Base-by-base conservation (phyloP, 495 filamentous ascomycete genomes). In the Hypomontagnella monticulosa region DNA sequence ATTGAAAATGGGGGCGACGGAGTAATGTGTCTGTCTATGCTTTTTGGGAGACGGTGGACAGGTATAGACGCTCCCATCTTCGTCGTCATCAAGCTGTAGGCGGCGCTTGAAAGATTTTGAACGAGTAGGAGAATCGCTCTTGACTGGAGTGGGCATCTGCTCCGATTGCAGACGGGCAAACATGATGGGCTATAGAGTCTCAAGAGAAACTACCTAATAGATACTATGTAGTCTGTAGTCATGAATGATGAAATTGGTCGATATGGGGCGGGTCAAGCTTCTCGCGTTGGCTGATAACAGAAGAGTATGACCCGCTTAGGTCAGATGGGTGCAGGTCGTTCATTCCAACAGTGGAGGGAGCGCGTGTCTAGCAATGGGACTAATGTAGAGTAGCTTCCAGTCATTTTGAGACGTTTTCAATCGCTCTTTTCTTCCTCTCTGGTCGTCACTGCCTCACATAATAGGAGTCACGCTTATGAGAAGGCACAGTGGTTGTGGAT, bases 1-100 rank as follows among this genome's bases (percentile, higher is more conserved):
- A 7, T 69, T 55, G 11, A 73, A 69, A 27, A 71, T 14, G 16
- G 61, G 55, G 3, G 55, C 47, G n/a, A 57, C 51, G 18, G 64
- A 69, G 32, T 56, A 59, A 37, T 54, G 30, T 1, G 43, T n/a
- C 14, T 54, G 67, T 33, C 20, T 63, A 12, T 51, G 47, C 46
- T 43, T 71, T 41, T 73, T 71, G 3, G 47, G 57, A 11, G 67
- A 15, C 0, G 57, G 55, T 20, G 57, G 57, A 18, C 14, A 40
- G 1, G 18, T 19, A n/a, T 65, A 47, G 12, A 56, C 42, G 11
- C 23, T 6, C 23, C 63, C 61, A 23, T 63, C 63, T 5, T 69
- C 61, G 19, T 63, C 61, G 1, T 59, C 54, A 20, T 40, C 32
- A 3, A 40, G 4, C 5, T 27, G 14, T 6, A 68, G 53, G 15